Evolutionary conservation across 352 stramenopile species (phyloP), one percentile per base, ranked within the genome.

Genomic region (Globisporangium recalcitrans): DNA sequence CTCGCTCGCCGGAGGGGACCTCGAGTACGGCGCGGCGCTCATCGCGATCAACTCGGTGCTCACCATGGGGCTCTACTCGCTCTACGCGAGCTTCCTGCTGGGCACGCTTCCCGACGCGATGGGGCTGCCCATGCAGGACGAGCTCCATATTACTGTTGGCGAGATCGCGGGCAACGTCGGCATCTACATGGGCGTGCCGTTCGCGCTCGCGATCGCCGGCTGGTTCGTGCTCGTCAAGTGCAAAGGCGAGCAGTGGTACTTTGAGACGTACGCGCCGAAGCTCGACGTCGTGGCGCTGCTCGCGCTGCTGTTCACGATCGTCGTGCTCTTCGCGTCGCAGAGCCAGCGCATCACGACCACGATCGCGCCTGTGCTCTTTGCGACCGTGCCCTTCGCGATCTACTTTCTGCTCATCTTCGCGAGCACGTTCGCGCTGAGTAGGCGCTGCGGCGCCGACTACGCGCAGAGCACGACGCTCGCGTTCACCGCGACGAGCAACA

Each of bases 401-500:
- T 90, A 93, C 64, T 91, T 88, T 29, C 6, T 78, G 3, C 6
- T 72, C 59, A 90, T 87, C 62, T 88, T 87, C 60, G 31, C 69
- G n/a, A 65, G 52, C 11, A 78, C 78, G 36, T 86, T 86, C 61
- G 47, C 56, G 38, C 60, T 84, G 60, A 77, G 76, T 38, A 54
- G 62, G 21, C 59, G 67, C 27, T 61, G 42, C 56, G 77, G 73
- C 14, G 74, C 68, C n/a, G 73, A 62, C 4, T 85, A 87, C 67
- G 31, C 64, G 9, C 79, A 84, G 63, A 70, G 72, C 52, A 67
- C 72, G 13, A 75, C 75, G 29, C 70, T 88, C 8, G 73, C 79
- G 26, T 89, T 94, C 64, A 92, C 87, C 34, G 80, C 81, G n/a
- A 85, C 78, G n/a, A 91, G 81, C 68, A 94, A 92, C 78, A 92